phyloP scores from a whole-genome alignment of 176 grass and related monocot genomes.

The Juncus effusus region DNA sequence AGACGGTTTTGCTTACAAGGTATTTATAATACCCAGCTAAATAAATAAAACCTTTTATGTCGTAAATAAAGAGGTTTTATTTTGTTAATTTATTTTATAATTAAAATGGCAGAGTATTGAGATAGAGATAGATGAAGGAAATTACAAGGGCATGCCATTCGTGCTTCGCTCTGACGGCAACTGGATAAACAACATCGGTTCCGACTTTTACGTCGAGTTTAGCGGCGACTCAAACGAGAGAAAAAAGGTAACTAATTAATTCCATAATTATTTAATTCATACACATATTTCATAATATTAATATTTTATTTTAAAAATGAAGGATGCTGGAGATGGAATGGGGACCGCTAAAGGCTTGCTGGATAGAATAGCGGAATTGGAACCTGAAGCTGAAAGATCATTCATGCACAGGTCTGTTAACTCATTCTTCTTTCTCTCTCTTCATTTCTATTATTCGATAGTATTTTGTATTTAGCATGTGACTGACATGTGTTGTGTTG shows the following conservation, averaged over 20 bases:
- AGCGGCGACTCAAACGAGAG: slow-evolving; percentile 39
- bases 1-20: slow-evolving; percentile 65
- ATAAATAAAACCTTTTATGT: slow-evolving; percentile 8
- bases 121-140: slow-evolving; percentile 61
- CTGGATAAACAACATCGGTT: slow-evolving; percentile 92
- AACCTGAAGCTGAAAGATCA: slow-evolving; percentile 86
- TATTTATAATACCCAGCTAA: slow-evolving; percentile 24
- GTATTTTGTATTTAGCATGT: slow-evolving; percentile 8
- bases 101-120: slow-evolving; percentile 53
- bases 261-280: background rate
- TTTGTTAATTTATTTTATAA: slow-evolving; percentile 9
- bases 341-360: slow-evolving; percentile 77
- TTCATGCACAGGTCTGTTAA: slow-evolving; percentile 84
- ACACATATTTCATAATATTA: slow-evolving; percentile 12
- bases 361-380: slow-evolving; percentile 78
- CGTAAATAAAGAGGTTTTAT: background rate
- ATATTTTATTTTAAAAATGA: slow-evolving; percentile 35
- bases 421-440: slow-evolving; percentile 10
- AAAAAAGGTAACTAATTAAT: slow-evolving; percentile 37
- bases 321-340: slow-evolving; percentile 67
- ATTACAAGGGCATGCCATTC: slow-evolving; percentile 79
- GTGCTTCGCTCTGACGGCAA: slow-evolving; percentile 62
- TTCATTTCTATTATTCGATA: slow-evolving; percentile 19
- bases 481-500: slow-evolving; percentile 7
- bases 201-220: slow-evolving; percentile 78